Percentiles rank a stretch among this genome's conserved stretches.
Evolutionary conservation across 192 early-diverging fungal genomes (phyloP).

Genomic region (Backusella australiensis): DNA sequence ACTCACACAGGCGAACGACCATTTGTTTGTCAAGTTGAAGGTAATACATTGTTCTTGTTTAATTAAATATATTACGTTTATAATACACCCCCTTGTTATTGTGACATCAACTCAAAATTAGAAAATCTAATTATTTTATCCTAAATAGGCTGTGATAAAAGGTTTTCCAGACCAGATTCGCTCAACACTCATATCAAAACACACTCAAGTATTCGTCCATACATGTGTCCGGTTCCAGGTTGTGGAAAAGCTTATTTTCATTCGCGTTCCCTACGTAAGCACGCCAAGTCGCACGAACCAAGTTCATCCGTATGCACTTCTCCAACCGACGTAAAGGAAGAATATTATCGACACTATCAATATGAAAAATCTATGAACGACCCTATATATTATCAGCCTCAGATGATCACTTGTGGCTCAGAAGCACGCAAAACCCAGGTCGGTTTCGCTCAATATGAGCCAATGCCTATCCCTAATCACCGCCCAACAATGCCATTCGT

Average conservation of each 20-base stretch:
- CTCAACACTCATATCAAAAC: conserved; percentile 64
- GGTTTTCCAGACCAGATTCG: conserved; percentile 67
- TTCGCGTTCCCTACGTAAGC: conserved; percentile 53
- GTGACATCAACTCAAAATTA: not conserved
- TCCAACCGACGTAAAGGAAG: not conserved
- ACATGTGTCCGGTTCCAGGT: conserved; percentile 40
- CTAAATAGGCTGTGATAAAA: conserved; percentile 55
- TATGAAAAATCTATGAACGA: not conserved
- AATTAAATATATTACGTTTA: not conserved
- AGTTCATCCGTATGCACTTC: not conserved
- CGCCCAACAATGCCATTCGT: not conserved
- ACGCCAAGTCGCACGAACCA: conserved; percentile 48
- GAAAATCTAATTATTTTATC: conserved; percentile 5
- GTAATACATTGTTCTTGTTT: not conserved
- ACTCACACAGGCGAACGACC: conserved; percentile 75
- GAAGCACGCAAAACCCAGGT: not conserved
- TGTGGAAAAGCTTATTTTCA: conserved; percentile 59
- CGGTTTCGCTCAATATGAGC: not conserved
- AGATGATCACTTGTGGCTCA: not conserved
- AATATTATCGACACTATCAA: not conserved
- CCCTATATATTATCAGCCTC: not conserved
- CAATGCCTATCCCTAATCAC: not conserved
- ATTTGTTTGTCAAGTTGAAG: conserved; percentile 35
- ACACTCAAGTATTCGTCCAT: conserved; percentile 50
- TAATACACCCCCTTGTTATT: not conserved